Percentiles rank a stretch among this genome's conserved stretches.
phyloP scores from a whole-genome alignment of 2,329 filamentous ascomycete genomes.

The Leptographium wingfieldii region DNA sequence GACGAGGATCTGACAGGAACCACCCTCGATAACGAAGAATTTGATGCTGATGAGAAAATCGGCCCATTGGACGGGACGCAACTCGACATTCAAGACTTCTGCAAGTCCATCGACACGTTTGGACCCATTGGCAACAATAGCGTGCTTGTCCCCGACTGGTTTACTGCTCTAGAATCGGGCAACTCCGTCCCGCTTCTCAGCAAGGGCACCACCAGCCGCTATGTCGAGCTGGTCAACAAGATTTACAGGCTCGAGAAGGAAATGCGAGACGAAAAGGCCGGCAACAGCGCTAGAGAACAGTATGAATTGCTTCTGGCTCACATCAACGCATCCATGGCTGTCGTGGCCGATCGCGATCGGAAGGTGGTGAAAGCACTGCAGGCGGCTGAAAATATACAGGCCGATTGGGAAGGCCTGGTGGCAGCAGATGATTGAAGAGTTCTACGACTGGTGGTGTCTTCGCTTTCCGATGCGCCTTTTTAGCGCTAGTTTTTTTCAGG shows the following conservation, averaged over 20 bases:
- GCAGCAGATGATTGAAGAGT: no score
- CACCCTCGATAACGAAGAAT: neutral
- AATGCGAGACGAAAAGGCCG: neutral
- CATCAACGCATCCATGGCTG: neutral
- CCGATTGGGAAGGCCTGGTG: neutral
- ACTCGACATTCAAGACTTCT: neutral
- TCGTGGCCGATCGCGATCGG: neutral
- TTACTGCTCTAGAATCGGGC: neutral
- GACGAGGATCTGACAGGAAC: neutral
- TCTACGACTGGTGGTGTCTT: no score
- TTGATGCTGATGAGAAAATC: no score
- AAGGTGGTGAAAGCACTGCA: neutral
- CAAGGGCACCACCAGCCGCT: neutral
- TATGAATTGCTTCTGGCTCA: neutral
- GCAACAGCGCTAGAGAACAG: neutral
- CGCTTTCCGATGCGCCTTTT: no score
- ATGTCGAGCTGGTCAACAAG: constrained; percentile 2
- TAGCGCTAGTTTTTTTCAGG: no score
- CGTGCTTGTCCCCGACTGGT: constrained; percentile 3
- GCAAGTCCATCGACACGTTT: neutral
- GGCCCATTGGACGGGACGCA: neutral
- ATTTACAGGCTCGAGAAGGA: neutral
- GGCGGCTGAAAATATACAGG: neutral
- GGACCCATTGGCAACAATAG: neutral
- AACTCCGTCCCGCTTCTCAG: neutral